These are phyloP conservation scores for Barnettozyma vustinii DNA, from an alignment of 805 yeast genomes.

Conservation along the genomic window DNA sequence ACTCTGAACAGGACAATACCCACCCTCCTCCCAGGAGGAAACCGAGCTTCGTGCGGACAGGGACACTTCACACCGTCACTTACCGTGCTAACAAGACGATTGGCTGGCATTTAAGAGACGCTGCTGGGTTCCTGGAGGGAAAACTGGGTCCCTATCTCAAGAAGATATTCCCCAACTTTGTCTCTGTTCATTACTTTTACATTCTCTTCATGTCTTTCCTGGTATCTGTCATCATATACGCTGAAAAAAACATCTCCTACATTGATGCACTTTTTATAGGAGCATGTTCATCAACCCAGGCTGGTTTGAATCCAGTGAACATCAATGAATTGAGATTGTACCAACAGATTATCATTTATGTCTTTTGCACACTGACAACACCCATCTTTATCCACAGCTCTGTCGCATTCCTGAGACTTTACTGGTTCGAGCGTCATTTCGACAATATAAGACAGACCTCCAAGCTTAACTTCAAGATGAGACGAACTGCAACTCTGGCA, in stretches of 20 bases:
- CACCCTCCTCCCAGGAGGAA: neutral
- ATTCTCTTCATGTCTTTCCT: constrained; percentile 53
- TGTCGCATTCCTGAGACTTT: constrained; percentile 69
- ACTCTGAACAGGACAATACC: neutral
- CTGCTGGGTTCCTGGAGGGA: constrained; percentile 28
- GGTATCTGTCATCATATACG: constrained; percentile 73
- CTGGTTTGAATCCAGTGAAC: constrained; percentile 83
- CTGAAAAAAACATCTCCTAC: constrained; percentile 58
- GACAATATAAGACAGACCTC: constrained; percentile 76
- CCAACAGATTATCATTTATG: constrained; percentile 74
- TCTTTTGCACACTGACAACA: constrained; percentile 62
- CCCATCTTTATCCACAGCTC: constrained; percentile 86
- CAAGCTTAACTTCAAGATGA: constrained; percentile 72
- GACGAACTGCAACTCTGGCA: constrained; percentile 71
- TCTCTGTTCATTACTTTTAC: constrained; percentile 69
- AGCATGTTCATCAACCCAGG: constrained; percentile 79
- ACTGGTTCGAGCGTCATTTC: constrained; percentile 85
- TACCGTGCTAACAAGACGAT: constrained; percentile 27
- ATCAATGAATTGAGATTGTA: constrained; percentile 57
- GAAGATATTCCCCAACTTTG: constrained; percentile 37
- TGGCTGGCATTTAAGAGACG: constrained; percentile 36
- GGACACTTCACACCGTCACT: constrained; percentile 13
- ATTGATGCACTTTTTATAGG: constrained; percentile 78
- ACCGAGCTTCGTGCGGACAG: constrained; percentile 6
- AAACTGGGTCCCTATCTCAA: constrained; percentile 31